A percentile compares a stretch with the other conserved stretches of the same genome.
Evolutionary conservation across 2,329 filamentous ascomycete genomes (phyloP).

Genomic region (Cercospora nicotianae): DNA sequence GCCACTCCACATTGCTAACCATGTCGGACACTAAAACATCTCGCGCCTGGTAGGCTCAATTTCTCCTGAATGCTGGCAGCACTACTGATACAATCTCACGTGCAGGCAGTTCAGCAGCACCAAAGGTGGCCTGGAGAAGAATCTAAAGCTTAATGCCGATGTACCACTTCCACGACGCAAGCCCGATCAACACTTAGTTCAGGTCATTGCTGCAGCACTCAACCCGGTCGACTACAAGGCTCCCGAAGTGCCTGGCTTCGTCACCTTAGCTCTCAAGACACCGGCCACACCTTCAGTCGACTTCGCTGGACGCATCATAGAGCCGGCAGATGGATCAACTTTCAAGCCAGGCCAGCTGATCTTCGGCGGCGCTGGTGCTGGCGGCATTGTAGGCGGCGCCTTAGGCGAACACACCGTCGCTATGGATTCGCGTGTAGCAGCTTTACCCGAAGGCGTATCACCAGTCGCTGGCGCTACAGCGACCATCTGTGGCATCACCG

Average conservation of each 20-base stretch:
- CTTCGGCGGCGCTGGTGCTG: slow-evolving; percentile 42
- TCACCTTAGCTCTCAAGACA: slow-evolving; percentile 38
- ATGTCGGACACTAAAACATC: slow-evolving; percentile 44
- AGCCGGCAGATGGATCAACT: slow-evolving; percentile 36
- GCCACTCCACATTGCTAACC: background rate
- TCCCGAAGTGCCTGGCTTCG: slow-evolving; percentile 51
- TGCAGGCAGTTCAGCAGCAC: slow-evolving; percentile 54
- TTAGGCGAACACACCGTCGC: slow-evolving; percentile 43
- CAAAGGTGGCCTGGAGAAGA: slow-evolving; percentile 53
- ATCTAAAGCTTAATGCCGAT: slow-evolving; percentile 50
- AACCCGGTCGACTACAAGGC: slow-evolving; percentile 65
- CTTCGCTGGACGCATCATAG: slow-evolving; percentile 53
- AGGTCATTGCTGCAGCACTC: slow-evolving; percentile 55
- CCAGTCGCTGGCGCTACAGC: slow-evolving; percentile 39
- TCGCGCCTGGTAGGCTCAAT: slow-evolving; percentile 47
- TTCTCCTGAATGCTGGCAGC: background rate
- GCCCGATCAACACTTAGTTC: slow-evolving; percentile 54
- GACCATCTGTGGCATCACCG: slow-evolving; percentile 41
- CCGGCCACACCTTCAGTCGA: slow-evolving; percentile 55
- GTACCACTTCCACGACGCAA: slow-evolving; percentile 43
- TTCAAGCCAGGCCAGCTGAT: slow-evolving; percentile 43
- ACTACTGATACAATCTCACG: background rate
- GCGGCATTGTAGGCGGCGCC: slow-evolving; percentile 35
- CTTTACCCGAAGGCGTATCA: slow-evolving; percentile 48
- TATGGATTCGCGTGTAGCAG: slow-evolving; percentile 41